A percentile compares a stretch with the other conserved stretches of the same genome.
phyloP scores from a whole-genome alignment of 768 basidiomycete genomes.

The Calocybe gangraenosa region DNA sequence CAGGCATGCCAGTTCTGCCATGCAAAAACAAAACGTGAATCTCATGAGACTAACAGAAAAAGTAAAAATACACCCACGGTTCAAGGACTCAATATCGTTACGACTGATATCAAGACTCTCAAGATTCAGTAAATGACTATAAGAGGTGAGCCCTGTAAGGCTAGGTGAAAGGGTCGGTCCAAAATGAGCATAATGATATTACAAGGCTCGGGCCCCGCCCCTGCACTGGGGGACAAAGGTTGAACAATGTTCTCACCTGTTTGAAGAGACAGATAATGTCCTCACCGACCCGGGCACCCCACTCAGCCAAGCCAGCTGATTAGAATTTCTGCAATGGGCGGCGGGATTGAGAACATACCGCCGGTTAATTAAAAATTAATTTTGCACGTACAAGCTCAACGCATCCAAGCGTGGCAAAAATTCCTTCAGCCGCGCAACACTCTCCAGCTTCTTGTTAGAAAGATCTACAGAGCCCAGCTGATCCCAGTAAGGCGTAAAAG shows the following conservation, averaged over 20 bases:
- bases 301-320: constrained; percentile 76
- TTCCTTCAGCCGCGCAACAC: constrained; percentile 81
- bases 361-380: neutral
- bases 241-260: constrained; percentile 46
- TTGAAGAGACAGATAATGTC: constrained; percentile 74
- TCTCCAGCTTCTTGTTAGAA: constrained; percentile 67
- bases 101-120: constrained; percentile 88
- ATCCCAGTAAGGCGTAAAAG: constrained; percentile 96
- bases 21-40: constrained; percentile 8
- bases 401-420: constrained; percentile 80
- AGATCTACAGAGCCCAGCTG: constrained; percentile 71
- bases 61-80: constrained; percentile 53
- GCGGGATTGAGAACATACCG: neutral
- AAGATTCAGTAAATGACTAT: constrained; percentile 79
- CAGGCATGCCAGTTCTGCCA: constrained; percentile 76
- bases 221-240: neutral
- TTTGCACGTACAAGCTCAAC: constrained; percentile 63
- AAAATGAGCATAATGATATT: constrained; percentile 9
- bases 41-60: constrained; percentile 3
- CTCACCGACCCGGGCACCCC: constrained; percentile 69
- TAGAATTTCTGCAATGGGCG: constrained; percentile 51
- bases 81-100: constrained; percentile 85
- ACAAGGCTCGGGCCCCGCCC: neutral
- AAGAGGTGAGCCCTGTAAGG: constrained; percentile 83
- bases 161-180: constrained; percentile 32